phyloP scores from a whole-genome alignment of 306 rosid genomes.

The Fagus sylvatica region DNA sequence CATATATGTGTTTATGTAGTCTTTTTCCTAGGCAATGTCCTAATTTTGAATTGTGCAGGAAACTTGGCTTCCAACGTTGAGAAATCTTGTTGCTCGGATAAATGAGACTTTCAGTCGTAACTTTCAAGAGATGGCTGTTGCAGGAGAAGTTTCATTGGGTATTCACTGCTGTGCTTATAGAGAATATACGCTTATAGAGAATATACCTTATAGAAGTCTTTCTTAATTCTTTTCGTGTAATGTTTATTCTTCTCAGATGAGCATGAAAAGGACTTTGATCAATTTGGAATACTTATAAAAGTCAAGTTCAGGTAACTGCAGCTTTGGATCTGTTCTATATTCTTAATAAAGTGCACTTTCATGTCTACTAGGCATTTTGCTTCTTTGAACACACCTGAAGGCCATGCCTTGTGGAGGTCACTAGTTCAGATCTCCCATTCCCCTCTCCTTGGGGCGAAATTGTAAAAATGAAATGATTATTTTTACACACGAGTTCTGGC shows the following conservation, averaged over 20 bases:
- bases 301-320: constrained; percentile 88
- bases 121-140: constrained; percentile 98
- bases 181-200: constrained; percentile 7
- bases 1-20: not conserved
- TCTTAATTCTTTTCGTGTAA: constrained; percentile 22
- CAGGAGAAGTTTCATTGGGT: constrained; percentile 97
- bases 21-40: not conserved
- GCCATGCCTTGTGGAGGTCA: too few relatives aligned
- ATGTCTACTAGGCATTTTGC: constrained; percentile 1
- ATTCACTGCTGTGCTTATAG: constrained; percentile 16
- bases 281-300: constrained; percentile 85
- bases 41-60: constrained; percentile 43
- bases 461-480: too few relatives aligned
- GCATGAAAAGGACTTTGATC: constrained; percentile 77
- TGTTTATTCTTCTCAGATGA: constrained; percentile 68
- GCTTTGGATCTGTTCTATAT: constrained; percentile 4
- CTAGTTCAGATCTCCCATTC: too few relatives aligned
- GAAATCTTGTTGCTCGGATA: constrained; percentile 81
- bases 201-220: constrained; percentile 12
- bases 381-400: not conserved
- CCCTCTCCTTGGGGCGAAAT: too few relatives aligned
- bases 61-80: constrained; percentile 85
- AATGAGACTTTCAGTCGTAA: constrained; percentile 82
- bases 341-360: constrained; percentile 10
- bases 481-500: not conserved